Evolutionary conservation across 179 eudicot species (phyloP).

Genomic region (Camellia oleifera): DNA sequence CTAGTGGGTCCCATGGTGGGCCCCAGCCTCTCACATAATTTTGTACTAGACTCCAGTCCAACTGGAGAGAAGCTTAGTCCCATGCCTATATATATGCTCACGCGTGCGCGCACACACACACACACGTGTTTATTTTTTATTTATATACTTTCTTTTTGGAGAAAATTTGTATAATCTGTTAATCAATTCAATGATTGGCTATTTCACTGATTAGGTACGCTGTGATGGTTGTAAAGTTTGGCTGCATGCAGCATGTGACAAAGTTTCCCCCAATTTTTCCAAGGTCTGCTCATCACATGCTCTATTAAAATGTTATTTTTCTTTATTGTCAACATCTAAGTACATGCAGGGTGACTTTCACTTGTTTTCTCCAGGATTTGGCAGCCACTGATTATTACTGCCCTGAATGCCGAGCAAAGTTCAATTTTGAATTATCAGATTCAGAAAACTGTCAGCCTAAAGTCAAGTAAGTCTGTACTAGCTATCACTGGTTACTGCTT

Average conservation of each 20-base stretch:
- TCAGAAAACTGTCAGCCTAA: conserved; percentile 50
- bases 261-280: conserved; percentile 10
- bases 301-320: background rate
- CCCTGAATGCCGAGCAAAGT: conserved; percentile 72
- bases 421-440: conserved; percentile 69
- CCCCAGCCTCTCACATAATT: no score
- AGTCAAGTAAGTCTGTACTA: conserved; percentile 37
- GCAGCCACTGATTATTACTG: conserved; percentile 59
- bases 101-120: no score
- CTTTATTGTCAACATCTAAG: background rate
- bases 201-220: conserved; percentile 10
- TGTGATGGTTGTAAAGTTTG: conserved; percentile 21
- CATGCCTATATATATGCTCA: no score
- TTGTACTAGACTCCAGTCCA: no score
- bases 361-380: conserved; percentile 41
- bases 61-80: no score
- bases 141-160: background rate
- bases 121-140: background rate
- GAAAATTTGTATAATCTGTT: background rate
- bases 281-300: conserved; percentile 37
- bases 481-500: conserved; percentile 5
- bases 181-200: background rate
- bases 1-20: no score
- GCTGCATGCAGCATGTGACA: conserved; percentile 17
- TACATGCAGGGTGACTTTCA: background rate